Evolutionary conservation across 2,329 filamentous ascomycete genomes (phyloP).

Genomic region (Canariomyces notabilis): DNA sequence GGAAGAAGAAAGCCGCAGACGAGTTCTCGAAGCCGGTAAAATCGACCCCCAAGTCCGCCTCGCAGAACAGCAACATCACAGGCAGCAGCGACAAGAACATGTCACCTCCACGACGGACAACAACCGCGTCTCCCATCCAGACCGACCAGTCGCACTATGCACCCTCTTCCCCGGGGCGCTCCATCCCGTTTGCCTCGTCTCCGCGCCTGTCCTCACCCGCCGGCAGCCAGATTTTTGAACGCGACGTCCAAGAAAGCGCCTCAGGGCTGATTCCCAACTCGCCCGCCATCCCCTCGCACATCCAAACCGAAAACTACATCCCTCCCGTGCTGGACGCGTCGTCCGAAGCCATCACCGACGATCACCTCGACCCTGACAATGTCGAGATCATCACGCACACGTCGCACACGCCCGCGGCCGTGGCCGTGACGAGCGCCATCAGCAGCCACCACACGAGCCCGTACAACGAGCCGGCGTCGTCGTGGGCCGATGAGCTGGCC

Average conservation of each 20-base stretch:
- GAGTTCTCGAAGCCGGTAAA: constrained; percentile 31
- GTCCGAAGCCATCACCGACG: constrained; percentile 85
- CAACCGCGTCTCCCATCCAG: constrained; percentile 30
- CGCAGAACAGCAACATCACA: neutral
- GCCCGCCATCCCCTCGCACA: constrained; percentile 86
- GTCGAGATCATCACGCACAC: constrained; percentile 90
- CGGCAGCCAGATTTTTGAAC: constrained; percentile 81
- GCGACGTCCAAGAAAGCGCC: constrained; percentile 78
- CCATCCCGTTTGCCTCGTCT: constrained; percentile 51
- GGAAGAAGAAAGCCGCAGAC: constrained; percentile 53
- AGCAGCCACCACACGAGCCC: constrained; percentile 31
- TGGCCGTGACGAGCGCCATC: constrained; percentile 52
- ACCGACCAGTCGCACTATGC: constrained; percentile 34
- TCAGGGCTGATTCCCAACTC: constrained; percentile 62
- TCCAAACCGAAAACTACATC: constrained; percentile 90
- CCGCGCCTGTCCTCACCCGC: constrained; percentile 75
- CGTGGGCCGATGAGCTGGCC: constrained; percentile 54
- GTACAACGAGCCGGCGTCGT: constrained; percentile 37
- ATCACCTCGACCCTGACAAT: constrained; percentile 75
- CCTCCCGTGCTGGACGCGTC: constrained; percentile 87
- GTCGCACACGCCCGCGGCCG: constrained; percentile 72
- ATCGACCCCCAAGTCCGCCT: constrained; percentile 28
- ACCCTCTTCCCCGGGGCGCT: constrained; percentile 61
- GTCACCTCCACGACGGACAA: constrained; percentile 34
- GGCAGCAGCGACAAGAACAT: constrained; percentile 24